Evolutionary conservation across 1,139 yeast species (phyloP).

Genomic region (Debaryomyces coudertii): DNA sequence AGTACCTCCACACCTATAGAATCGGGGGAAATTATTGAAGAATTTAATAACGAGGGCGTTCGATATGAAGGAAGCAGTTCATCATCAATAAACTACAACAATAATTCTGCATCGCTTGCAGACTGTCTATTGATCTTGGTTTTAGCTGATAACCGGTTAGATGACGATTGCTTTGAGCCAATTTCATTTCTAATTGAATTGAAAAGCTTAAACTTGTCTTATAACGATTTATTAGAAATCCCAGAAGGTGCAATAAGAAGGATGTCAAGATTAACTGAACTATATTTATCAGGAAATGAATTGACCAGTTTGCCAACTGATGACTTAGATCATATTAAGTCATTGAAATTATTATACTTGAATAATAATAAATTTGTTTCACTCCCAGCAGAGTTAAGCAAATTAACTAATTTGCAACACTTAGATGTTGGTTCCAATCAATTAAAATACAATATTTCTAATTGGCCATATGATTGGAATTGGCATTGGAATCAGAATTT

Average conservation of each 20-base stretch:
- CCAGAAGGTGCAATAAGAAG: constrained; percentile 72
- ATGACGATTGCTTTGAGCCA: constrained; percentile 75
- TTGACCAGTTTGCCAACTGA: constrained; percentile 83
- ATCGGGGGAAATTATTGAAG: neutral
- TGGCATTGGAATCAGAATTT: constrained; percentile 87
- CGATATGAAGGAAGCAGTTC: constrained; percentile 12
- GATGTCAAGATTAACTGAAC: constrained; percentile 58
- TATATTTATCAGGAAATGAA: constrained; percentile 86
- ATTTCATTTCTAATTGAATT: constrained; percentile 64
- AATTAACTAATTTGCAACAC: constrained; percentile 62
- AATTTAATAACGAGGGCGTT: constrained; percentile 11
- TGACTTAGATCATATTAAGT: constrained; percentile 65
- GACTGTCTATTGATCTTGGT: constrained; percentile 60
- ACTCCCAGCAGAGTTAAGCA: constrained; percentile 86
- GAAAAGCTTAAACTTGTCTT: constrained; percentile 71
- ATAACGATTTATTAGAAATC: constrained; percentile 81
- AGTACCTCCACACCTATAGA: neutral
- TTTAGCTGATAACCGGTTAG: constrained; percentile 81
- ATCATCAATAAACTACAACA: constrained; percentile 12
- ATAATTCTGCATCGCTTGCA: constrained; percentile 39
- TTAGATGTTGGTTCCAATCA: constrained; percentile 93
- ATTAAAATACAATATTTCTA: constrained; percentile 86
- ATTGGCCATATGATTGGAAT: constrained; percentile 97
- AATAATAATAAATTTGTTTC: constrained; percentile 87
- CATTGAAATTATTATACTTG: constrained; percentile 64